Evolutionary conservation across 73 alveolate species (phyloP).

Genomic region (Tetrahymena malaccensis): DNA sequence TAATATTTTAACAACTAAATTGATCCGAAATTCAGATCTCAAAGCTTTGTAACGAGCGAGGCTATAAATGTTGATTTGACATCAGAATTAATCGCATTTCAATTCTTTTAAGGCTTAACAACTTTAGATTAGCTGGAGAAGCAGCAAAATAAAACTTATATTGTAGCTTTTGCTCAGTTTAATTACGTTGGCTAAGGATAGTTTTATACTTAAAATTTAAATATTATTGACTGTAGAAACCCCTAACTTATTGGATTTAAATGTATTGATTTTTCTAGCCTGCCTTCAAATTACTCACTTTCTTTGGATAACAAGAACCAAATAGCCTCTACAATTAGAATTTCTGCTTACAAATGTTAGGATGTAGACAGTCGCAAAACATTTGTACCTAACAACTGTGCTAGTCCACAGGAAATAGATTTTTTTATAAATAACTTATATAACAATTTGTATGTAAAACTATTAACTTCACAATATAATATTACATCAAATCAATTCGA

Average conservation of each 20-base stretch:
- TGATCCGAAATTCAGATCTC: neutral
- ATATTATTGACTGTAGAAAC: neutral
- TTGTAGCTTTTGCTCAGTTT: neutral
- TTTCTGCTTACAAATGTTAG: neutral
- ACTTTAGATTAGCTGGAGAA: neutral
- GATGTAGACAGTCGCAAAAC: neutral
- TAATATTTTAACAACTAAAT: too few relatives aligned
- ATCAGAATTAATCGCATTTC: neutral
- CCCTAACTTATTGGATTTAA: neutral
- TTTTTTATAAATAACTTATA: too few relatives aligned
- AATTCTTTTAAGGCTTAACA: neutral
- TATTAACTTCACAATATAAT: neutral
- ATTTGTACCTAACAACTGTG: neutral
- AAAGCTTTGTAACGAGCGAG: neutral
- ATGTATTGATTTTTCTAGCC: neutral
- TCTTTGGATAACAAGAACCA: neutral
- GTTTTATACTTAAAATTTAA: neutral
- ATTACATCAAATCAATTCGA: neutral
- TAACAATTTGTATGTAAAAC: neutral
- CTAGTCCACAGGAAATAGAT: neutral
- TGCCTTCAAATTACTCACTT: neutral
- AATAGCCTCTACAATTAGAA: neutral
- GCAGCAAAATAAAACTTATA: neutral
- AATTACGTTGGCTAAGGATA: neutral
- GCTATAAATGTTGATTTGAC: neutral